phyloP scores from a whole-genome alignment of 1,139 yeast species.

The Debaryomyces udenii region DNA sequence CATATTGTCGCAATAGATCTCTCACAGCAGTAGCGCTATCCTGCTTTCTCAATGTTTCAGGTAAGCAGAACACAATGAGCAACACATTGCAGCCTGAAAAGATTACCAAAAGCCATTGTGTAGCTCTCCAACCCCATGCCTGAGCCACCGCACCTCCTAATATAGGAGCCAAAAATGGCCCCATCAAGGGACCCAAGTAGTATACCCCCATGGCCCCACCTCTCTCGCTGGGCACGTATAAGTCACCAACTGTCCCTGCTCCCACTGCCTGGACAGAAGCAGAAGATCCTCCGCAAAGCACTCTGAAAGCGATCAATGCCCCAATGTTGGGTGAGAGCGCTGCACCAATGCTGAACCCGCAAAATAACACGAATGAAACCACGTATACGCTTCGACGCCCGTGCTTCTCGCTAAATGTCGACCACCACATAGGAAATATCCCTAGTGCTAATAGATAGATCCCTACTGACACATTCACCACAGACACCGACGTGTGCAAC shows the following conservation, averaged over 20 bases:
- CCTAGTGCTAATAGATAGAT: slow-evolving; percentile 75
- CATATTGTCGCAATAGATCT: slow-evolving; percentile 33
- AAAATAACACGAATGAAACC: slow-evolving; percentile 62
- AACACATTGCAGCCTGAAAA: slow-evolving; percentile 59
- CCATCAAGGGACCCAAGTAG: slow-evolving; percentile 79
- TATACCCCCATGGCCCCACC: slow-evolving; percentile 82
- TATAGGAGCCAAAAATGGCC: slow-evolving; percentile 81
- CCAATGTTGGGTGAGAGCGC: slow-evolving; percentile 65
- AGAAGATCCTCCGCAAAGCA: slow-evolving; percentile 77
- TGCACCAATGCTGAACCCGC: slow-evolving; percentile 72
- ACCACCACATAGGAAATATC: slow-evolving; percentile 89
- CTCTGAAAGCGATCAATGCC: slow-evolving; percentile 67
- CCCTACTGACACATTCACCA: slow-evolving; percentile 81
- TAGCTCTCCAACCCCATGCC: slow-evolving; percentile 85
- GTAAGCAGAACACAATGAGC: slow-evolving; percentile 58
- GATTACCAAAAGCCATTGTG: slow-evolving; percentile 83
- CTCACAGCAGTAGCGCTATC: slow-evolving; percentile 54
- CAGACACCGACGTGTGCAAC: slow-evolving; percentile 56
- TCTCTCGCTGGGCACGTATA: slow-evolving; percentile 66
- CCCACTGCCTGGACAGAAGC: slow-evolving; percentile 90
- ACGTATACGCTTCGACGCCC: slow-evolving; percentile 79
- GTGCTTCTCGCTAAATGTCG: slow-evolving; percentile 70
- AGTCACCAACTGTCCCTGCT: slow-evolving; percentile 83
- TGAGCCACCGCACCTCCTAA: slow-evolving; percentile 76
- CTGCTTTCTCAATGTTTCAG: slow-evolving; percentile 71